These are phyloP conservation scores for Penicillium sp. DNA, from an alignment of 2,329 filamentous ascomycete species.

Conservation along the genomic window DNA sequence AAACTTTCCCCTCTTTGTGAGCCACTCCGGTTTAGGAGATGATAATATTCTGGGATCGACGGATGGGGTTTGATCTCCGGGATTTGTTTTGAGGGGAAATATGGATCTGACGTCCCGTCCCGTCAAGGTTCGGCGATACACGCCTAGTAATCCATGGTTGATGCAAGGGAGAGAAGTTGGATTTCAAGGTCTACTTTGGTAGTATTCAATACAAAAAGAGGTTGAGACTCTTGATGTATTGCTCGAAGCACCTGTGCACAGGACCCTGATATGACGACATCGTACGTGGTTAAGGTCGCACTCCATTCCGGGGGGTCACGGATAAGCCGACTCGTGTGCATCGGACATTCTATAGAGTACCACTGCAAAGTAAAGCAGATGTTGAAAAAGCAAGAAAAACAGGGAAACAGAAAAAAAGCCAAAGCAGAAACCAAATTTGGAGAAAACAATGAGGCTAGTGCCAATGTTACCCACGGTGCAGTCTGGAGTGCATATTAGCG, in stretches of 20 bases:
- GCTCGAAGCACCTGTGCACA: not conserved
- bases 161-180: slow-evolving; percentile 29
- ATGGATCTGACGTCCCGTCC: slow-evolving; percentile 33
- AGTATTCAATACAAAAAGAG: not conserved
- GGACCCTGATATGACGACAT: slow-evolving; percentile 19
- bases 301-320: slow-evolving; percentile 7
- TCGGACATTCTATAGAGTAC: slow-evolving; percentile 16
- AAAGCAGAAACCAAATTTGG: not conserved
- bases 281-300: slow-evolving; percentile 7
- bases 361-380: not conserved
- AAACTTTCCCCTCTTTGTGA: slow-evolving; percentile 13
- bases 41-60: slow-evolving; percentile 2
- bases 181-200: not conserved
- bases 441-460: slow-evolving; percentile 1
- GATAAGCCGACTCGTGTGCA: slow-evolving; percentile 3
- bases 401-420: slow-evolving; percentile 1
- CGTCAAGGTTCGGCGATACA: slow-evolving; percentile 39
- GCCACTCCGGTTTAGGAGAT: slow-evolving; percentile 6
- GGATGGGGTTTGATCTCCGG: slow-evolving; percentile 2
- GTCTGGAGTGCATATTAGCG: slow-evolving; percentile 7
- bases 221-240: not conserved
- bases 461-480: slow-evolving; percentile 19
- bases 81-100: slow-evolving; percentile 1
- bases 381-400: not conserved
- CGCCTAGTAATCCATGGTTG: slow-evolving; percentile 31